Evolutionary conservation across 2,329 filamentous ascomycete genomes (phyloP).

Genomic region (Sporothrix globosa): DNA sequence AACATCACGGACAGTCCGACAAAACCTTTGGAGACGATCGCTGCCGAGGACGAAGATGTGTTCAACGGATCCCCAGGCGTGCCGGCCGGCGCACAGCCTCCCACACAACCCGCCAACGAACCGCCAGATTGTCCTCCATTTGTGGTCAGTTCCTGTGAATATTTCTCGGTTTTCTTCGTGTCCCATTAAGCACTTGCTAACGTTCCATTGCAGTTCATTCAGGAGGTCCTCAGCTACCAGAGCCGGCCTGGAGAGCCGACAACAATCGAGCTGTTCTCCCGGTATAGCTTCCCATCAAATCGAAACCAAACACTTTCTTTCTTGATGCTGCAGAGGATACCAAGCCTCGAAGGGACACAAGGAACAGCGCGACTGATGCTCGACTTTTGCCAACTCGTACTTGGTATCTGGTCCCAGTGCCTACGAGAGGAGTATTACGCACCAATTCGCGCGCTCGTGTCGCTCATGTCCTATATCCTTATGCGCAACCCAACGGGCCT

Average conservation of each 20-base stretch:
- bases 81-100: neutral
- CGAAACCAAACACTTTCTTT: conserved; percentile 68
- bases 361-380: conserved; percentile 61
- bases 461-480: conserved; percentile 66
- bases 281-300: conserved; percentile 66
- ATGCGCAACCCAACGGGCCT: conserved; percentile 63
- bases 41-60: conserved; percentile 29
- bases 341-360: conserved; percentile 55
- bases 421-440: conserved; percentile 64
- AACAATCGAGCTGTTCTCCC: conserved; percentile 69
- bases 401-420: conserved; percentile 70
- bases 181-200: neutral
- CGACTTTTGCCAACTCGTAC: conserved; percentile 65
- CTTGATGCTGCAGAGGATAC: conserved; percentile 68
- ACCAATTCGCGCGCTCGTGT: conserved; percentile 67
- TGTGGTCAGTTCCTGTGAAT: conserved; percentile 47
- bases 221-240: conserved; percentile 66
- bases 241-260: conserved; percentile 59
- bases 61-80: neutral
- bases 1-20: conserved; percentile 67
- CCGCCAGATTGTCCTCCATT: conserved; percentile 43
- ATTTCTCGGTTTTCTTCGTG: no score
- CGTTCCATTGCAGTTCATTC: conserved; percentile 50
- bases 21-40: conserved; percentile 59
- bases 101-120: neutral